These are phyloP conservation scores for Scheffersomyces illinoinensis DNA, from an alignment of 1,139 yeast species.

Conservation along the genomic window DNA sequence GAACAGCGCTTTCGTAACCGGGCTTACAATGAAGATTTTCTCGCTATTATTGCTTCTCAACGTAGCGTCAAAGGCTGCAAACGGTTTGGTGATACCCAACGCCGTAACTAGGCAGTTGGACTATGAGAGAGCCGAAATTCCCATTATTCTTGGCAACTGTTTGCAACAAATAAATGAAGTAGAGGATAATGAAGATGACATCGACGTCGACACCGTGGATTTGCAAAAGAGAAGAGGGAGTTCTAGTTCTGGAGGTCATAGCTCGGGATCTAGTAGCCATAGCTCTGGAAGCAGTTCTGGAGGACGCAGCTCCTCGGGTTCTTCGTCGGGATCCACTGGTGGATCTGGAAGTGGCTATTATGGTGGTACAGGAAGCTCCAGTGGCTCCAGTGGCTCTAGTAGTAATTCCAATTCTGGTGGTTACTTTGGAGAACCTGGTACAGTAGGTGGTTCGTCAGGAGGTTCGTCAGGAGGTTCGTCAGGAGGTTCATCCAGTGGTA, in stretches of 20 bases:
- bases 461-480: conserved; percentile 1
- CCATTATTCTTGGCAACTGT: background rate
- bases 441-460: conserved; percentile 1
- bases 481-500: background rate
- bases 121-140: background rate
- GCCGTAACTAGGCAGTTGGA: background rate
- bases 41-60: background rate
- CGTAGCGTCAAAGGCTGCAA: background rate
- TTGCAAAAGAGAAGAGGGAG: background rate
- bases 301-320: background rate
- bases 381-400: background rate
- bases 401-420: background rate
- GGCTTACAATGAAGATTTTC: background rate
- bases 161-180: background rate
- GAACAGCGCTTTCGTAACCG: background rate
- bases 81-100: background rate
- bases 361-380: background rate
- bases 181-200: background rate
- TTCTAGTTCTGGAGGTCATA: background rate
- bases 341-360: background rate
- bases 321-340: background rate
- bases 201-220: background rate
- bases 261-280: background rate
- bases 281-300: background rate
- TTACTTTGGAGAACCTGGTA: background rate